phyloP scores from a whole-genome alignment of 1,284 basidiomycete species.

The Erythrobasidium hasegawianum region DNA sequence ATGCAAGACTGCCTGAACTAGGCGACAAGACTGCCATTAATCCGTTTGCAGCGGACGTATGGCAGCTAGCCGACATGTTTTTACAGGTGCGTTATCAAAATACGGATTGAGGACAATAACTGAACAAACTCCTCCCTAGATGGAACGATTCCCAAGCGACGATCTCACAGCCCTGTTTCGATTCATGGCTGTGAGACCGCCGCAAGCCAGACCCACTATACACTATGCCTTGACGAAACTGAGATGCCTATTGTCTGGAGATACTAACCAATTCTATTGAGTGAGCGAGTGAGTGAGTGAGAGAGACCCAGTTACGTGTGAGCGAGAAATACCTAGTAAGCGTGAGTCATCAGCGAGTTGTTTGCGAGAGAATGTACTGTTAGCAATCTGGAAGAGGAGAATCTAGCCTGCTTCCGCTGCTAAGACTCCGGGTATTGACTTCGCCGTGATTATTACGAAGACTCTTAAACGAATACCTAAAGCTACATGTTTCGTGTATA shows the following conservation, averaged over 20 bases:
- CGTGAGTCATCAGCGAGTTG: conserved; percentile 2
- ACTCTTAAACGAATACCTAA: too few relatives aligned
- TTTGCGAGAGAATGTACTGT: too few relatives aligned
- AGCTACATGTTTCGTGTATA: too few relatives aligned
- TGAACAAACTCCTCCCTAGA: background rate
- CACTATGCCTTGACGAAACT: conserved; percentile 22
- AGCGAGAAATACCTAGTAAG: conserved; percentile 5
- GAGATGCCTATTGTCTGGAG: conserved; percentile 8
- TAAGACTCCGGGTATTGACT: too few relatives aligned
- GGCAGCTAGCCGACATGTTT: conserved; percentile 24
- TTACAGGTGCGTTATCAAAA: conserved; percentile 12
- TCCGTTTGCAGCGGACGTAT: conserved; percentile 29
- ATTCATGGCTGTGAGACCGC: conserved; percentile 29
- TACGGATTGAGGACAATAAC: background rate
- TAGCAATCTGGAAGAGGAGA: background rate
- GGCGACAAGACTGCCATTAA: background rate
- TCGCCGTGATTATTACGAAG: too few relatives aligned
- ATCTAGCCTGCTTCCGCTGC: too few relatives aligned
- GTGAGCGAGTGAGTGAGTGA: background rate
- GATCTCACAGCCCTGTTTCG: conserved; percentile 27
- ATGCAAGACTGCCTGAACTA: conserved; percentile 29
- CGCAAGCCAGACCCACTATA: conserved; percentile 27
- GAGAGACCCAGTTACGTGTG: background rate
- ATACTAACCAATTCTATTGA: conserved; percentile 17
- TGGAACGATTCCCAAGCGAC: conserved; percentile 16